These are phyloP conservation scores for Tilletia walkeri DNA, from an alignment of 1,284 basidiomycete genomes.

Conservation along the genomic window DNA sequence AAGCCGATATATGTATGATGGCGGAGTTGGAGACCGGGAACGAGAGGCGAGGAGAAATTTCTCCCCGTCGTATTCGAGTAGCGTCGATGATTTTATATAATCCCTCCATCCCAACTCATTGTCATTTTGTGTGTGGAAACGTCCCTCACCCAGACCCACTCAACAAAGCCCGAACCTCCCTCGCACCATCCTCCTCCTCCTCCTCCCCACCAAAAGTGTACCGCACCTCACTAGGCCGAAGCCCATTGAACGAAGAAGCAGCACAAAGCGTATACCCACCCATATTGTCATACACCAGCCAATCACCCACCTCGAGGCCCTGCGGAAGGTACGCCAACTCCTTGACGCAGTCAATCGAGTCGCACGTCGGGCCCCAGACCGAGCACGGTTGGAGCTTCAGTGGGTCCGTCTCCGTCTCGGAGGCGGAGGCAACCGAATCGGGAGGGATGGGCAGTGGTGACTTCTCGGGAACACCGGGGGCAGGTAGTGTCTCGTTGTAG, in stretches of 20 bases:
- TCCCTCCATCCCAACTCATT: too few species aligned
- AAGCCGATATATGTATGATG: too few species aligned
- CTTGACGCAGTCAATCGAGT: constrained; percentile 72
- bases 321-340: constrained; percentile 42
- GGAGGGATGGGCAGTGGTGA: constrained; percentile 2
- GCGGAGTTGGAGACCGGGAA: too few species aligned
- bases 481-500: constrained; percentile 54
- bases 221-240: constrained; percentile 54
- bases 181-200: constrained; percentile 8
- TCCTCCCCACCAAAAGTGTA: constrained; percentile 56
- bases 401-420: constrained; percentile 1
- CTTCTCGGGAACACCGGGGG: constrained; percentile 31
- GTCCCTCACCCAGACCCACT: not conserved
- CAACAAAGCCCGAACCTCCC: not conserved
- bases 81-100: too few species aligned
- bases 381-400: constrained; percentile 56
- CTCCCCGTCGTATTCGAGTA: too few species aligned
- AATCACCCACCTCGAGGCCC: constrained; percentile 66
- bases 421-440: not conserved
- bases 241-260: constrained; percentile 80
- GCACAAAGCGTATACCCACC: constrained; percentile 90
- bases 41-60: too few species aligned
- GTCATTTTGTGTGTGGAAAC: too few species aligned
- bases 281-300: constrained; percentile 88
- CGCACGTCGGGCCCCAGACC: constrained; percentile 74